A percentile compares a stretch with the other conserved stretches of the same genome.
Evolutionary conservation across 75 land plant species (phyloP).

Genomic region (Chamaecyparis obtusa): DNA sequence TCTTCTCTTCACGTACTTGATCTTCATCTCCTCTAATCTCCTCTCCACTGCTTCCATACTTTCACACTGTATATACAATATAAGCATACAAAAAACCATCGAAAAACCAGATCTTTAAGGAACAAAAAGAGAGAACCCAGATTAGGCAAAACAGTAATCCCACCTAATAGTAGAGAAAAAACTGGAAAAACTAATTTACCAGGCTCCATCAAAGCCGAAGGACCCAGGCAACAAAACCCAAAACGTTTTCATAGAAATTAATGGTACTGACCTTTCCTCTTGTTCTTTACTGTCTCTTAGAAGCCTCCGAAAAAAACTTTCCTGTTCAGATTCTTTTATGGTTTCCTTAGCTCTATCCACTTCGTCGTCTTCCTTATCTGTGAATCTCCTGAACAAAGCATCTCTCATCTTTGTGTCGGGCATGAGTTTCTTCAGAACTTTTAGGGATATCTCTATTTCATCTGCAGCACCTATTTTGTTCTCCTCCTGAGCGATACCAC

Average conservation of each 20-base stretch:
- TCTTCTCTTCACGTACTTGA: slow-evolving; percentile 24
- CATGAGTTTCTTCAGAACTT: slow-evolving; percentile 82
- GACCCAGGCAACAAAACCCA: not conserved
- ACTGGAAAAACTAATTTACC: no score
- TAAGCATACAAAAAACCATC: not conserved
- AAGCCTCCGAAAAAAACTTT: slow-evolving; percentile 72
- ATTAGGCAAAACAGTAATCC: not conserved
- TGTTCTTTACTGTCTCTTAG: slow-evolving; percentile 51
- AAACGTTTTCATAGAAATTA: not conserved
- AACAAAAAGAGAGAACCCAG: not conserved
- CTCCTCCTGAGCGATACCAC: slow-evolving; percentile 39
- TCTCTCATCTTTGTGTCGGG: slow-evolving; percentile 90
- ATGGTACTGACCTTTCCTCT: slow-evolving; percentile 38
- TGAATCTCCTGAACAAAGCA: slow-evolving; percentile 77
- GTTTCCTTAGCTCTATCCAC: slow-evolving; percentile 38
- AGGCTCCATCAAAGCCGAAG: not conserved
- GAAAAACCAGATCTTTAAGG: not conserved
- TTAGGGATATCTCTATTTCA: slow-evolving; percentile 60
- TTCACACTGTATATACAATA: slow-evolving; percentile 25
- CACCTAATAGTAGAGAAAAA: slow-evolving; percentile 16
- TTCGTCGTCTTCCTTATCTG: slow-evolving; percentile 71
- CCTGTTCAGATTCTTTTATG: slow-evolving; percentile 40
- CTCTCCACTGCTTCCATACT: slow-evolving; percentile 30
- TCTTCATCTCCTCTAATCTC: slow-evolving; percentile 25
- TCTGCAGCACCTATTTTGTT: slow-evolving; percentile 44